Evolutionary conservation across 306 rosid genomes (phyloP).

Genomic region (Coriaria nepalensis): DNA sequence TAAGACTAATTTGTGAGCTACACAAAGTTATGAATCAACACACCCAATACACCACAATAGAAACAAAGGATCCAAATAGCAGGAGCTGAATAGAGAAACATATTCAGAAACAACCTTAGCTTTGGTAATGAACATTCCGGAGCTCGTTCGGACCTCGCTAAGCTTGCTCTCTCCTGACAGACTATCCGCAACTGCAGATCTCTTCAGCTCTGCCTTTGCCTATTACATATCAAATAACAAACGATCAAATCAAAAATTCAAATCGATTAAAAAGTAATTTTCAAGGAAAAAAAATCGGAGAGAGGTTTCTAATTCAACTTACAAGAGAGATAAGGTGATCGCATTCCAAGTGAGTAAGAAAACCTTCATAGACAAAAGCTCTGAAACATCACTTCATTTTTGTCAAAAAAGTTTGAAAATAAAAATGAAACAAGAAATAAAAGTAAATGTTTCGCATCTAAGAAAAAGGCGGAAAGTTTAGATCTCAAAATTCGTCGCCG

Average conservation of each 20-base stretch:
- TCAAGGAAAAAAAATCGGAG: neutral
- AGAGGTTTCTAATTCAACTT: conserved; percentile 20
- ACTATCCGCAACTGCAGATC: conserved; percentile 90
- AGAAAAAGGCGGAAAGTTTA: neutral
- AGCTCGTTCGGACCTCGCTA: conserved; percentile 88
- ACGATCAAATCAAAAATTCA: neutral
- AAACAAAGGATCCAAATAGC: neutral
- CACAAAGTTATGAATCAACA: neutral
- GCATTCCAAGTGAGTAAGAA: conserved; percentile 82
- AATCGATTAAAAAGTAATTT: neutral
- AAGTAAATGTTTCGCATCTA: neutral
- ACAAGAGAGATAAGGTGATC: conserved; percentile 85
- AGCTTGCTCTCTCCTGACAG: conserved; percentile 56
- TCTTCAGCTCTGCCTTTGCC: conserved; percentile 89
- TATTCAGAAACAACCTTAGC: conserved; percentile 43
- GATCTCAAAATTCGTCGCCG: neutral
- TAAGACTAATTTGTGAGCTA: neutral
- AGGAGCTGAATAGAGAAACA: neutral
- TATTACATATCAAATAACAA: conserved; percentile 16
- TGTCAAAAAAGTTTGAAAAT: neutral
- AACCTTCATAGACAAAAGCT: conserved; percentile 81
- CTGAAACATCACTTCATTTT: conserved; percentile 31
- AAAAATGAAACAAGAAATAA: neutral
- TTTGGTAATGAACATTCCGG: conserved; percentile 85
- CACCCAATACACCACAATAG: neutral